Base-by-base conservation (phyloP, 768 basidiomycete genomes). In the Artomyces pyxidatus region DNA sequence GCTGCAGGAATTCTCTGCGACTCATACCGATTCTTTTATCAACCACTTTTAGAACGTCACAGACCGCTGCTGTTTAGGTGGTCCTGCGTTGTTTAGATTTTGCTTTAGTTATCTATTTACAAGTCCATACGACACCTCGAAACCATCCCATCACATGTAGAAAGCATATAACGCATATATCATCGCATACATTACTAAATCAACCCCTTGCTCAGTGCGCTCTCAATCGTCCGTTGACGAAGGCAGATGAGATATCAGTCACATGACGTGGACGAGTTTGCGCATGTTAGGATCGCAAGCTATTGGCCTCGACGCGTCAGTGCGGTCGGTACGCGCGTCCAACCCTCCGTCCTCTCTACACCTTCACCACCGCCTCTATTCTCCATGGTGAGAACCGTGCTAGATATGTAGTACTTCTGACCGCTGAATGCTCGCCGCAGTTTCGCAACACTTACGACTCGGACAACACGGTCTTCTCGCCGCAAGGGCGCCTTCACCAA, bases 391-490 rank as follows among this genome's bases (percentile, higher is more conserved):
- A n/a, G n/a, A n/a, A n/a, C n/a, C n/a, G n/a, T n/a, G n/a, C n/a
- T n/a, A n/a, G n/a, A n/a, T n/a, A n/a, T n/a, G n/a, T n/a, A n/a
- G n/a, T n/a, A n/a, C n/a, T n/a, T 9, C 29, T 29, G 14, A 30
- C 16, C 1, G 22, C 25, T 44, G 43, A 41, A 14, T 21, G 6
- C 39, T 25, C 43, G 43, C 27, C 1, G 21, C 63, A 92, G 89
- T 92, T 91, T 64, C 76, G 93, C 60, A 96, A 96, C 65, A 95
- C 93, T 2, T 98, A 98, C 73, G 95, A 98, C 70, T 95, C 92
- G 40, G 95, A 98, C 71, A 97, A 96, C 70, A 97, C 93, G 37
- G 93, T 93, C 58, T 92, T 93, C 73, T 91, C 86, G 4, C 95
- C 94, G 0, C 95, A 96, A 74, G 93, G 95, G 50, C 85, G 95